Evolutionary conservation across 495 filamentous ascomycete species (phyloP).

Genomic region (Penicillium chermesinum): DNA sequence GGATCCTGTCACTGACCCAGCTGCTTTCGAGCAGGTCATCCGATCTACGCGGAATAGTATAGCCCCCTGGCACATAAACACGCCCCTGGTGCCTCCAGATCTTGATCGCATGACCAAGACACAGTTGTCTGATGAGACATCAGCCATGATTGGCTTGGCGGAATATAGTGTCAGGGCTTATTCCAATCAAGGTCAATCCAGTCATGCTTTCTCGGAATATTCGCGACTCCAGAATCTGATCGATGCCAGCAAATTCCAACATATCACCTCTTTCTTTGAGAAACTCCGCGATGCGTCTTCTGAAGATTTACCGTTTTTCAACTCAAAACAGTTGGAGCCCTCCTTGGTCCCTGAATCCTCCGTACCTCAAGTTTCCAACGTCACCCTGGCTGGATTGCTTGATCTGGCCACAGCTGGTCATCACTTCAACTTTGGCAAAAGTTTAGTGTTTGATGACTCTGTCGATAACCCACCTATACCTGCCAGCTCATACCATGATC

Average conservation of each 20-base stretch:
- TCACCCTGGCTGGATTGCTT: conserved; percentile 46
- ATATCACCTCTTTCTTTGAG: conserved; percentile 34
- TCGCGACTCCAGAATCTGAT: conserved; percentile 32
- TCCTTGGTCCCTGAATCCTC: conserved; percentile 25
- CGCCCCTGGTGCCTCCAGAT: conserved; percentile 12
- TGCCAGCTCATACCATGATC: conserved; percentile 39
- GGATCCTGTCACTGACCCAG: conserved; percentile 33
- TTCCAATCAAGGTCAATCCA: conserved; percentile 19
- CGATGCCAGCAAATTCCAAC: conserved; percentile 38
- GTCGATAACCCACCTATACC: conserved; percentile 55
- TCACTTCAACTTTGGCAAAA: conserved; percentile 47
- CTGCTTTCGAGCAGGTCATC: conserved; percentile 34
- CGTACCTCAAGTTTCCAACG: conserved; percentile 42
- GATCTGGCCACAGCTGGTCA: conserved; percentile 47
- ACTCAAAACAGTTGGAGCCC: conserved; percentile 12
- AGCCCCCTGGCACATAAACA: conserved; percentile 31
- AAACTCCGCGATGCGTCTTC: conserved; percentile 13
- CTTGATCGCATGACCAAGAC: conserved; percentile 22
- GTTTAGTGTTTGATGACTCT: conserved; percentile 51
- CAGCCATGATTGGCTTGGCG: conserved; percentile 32
- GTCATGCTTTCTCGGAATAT: conserved; percentile 27
- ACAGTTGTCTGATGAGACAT: conserved; percentile 35
- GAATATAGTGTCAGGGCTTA: conserved; percentile 33
- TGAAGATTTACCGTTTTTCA: conserved; percentile 13
- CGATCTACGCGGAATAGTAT: conserved; percentile 29